Conservation (phyloP, 495 filamentous ascomycete genomes). For the Tuber aestivum region DNA sequence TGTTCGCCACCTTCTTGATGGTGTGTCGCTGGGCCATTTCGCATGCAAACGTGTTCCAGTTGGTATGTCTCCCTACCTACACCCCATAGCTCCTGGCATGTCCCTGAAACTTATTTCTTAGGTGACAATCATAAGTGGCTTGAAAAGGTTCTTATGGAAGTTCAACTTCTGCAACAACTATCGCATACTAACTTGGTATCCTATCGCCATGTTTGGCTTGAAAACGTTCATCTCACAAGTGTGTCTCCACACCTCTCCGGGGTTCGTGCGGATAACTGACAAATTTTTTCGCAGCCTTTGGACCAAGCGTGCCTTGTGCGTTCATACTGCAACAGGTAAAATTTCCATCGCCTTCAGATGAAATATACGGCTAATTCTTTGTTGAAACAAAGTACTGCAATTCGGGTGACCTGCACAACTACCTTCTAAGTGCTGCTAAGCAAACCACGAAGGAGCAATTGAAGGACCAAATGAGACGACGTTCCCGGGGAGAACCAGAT, state of each 20-base stretch:
- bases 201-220: constrained; percentile 94
- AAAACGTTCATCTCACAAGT: constrained; percentile 71
- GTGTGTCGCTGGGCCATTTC: constrained; percentile 79
- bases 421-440: constrained; percentile 64
- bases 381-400: constrained; percentile 65
- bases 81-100: neutral
- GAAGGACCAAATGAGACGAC: constrained; percentile 76
- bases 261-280: neutral
- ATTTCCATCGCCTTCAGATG: neutral
- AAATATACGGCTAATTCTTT: constrained; percentile 10
- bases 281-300: constrained; percentile 52
- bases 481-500: constrained; percentile 61
- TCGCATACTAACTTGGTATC: constrained; percentile 94
- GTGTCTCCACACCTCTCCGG: constrained; percentile 18
- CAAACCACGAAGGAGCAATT: constrained; percentile 69
- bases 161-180: constrained; percentile 82
- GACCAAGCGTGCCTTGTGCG: constrained; percentile 85
- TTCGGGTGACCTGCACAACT: constrained; percentile 80
- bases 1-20: constrained; percentile 83
- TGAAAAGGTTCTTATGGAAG: constrained; percentile 87
- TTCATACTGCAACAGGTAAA: constrained; percentile 82
- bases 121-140: constrained; percentile 92
- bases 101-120: constrained; percentile 12
- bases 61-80: constrained; percentile 41
- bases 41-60: constrained; percentile 97